A percentile compares a stretch with the other conserved stretches of the same genome.
Evolutionary conservation across 371 early-diverging fungal genomes (phyloP).

Genomic region (Modicella reniformis): DNA sequence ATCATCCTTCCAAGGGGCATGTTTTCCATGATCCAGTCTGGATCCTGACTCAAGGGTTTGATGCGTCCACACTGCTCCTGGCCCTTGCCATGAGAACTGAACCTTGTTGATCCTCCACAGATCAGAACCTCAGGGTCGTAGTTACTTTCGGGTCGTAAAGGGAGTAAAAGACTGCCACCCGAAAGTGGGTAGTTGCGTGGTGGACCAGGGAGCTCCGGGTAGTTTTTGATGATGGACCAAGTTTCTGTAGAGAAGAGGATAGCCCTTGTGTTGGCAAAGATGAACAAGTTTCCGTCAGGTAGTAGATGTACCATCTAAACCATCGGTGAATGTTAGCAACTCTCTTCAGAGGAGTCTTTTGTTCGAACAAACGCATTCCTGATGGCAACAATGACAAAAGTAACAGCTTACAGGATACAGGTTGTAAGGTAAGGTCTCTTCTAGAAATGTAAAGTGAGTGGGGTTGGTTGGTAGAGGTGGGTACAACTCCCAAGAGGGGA

Average conservation of each 20-base stretch:
- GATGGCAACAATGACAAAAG: too few relatives aligned
- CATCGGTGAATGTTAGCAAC: background rate
- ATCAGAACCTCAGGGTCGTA: constrained; percentile 57
- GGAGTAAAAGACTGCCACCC: constrained; percentile 63
- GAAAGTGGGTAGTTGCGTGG: constrained; percentile 74
- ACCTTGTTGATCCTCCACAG: constrained; percentile 58
- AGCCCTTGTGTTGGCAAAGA: constrained; percentile 65
- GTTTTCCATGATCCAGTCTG: constrained; percentile 55
- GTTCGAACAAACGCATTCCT: too few relatives aligned
- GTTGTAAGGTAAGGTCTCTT: constrained; percentile 71
- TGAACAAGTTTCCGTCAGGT: constrained; percentile 64
- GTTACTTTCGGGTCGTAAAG: constrained; percentile 56
- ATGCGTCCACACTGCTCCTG: constrained; percentile 55
- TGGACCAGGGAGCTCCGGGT: constrained; percentile 66
- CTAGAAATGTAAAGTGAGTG: constrained; percentile 59
- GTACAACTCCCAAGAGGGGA: constrained; percentile 58
- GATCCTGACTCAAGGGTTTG: constrained; percentile 27
- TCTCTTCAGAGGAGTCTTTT: too few relatives aligned
- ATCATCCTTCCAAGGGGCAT: constrained; percentile 61
- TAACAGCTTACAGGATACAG: constrained; percentile 56
- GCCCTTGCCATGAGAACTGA: constrained; percentile 25
- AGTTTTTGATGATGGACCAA: constrained; percentile 56
- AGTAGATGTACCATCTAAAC: constrained; percentile 55
- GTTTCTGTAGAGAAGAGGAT: constrained; percentile 64
- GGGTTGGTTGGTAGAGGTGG: constrained; percentile 43